Conservation (phyloP, 768 basidiomycete genomes). For the Boletus patriciae region DNA sequence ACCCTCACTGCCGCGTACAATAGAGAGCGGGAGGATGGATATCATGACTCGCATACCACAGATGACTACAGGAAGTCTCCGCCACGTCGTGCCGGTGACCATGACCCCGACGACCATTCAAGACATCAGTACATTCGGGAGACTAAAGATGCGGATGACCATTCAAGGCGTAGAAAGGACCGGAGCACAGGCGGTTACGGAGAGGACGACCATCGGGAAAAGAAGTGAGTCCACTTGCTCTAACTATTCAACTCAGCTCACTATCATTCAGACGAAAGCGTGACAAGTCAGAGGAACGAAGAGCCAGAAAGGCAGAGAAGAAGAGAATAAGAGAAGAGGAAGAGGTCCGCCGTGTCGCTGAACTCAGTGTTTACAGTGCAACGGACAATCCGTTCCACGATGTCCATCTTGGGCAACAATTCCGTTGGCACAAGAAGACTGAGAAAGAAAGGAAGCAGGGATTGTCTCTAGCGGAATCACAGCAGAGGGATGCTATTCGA, state of each 20-base stretch:
- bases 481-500: slow-evolving; percentile 74
- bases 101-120: slow-evolving; percentile 24
- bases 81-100: slow-evolving; percentile 33
- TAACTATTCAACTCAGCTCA: slow-evolving; percentile 2
- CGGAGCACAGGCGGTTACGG: slow-evolving; percentile 19
- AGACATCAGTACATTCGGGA: slow-evolving; percentile 37
- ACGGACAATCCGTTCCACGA: slow-evolving; percentile 99
- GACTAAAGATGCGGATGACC: slow-evolving; percentile 33
- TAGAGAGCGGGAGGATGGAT: slow-evolving; percentile 29
- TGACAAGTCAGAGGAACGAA: slow-evolving; percentile 84
- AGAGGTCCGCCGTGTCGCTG: slow-evolving; percentile 88
- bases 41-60: slow-evolving; percentile 37
- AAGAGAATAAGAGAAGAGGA: slow-evolving; percentile 80
- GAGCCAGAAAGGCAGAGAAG: slow-evolving; percentile 86
- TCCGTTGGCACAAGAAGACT: slow-evolving; percentile 98
- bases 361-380: slow-evolving; percentile 94
- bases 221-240: slow-evolving; percentile 42
- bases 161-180: slow-evolving; percentile 27
- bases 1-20: slow-evolving; percentile 47
- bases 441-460: slow-evolving; percentile 95
- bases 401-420: slow-evolving; percentile 92
- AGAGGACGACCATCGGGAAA: slow-evolving; percentile 40
- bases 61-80: slow-evolving; percentile 32
- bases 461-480: slow-evolving; percentile 72
- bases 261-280: slow-evolving; percentile 62